Evolutionary conservation across 352 stramenopile species (phyloP), one percentile per base, ranked within the genome.

Genomic region (Phytophthora citrophthora): DNA sequence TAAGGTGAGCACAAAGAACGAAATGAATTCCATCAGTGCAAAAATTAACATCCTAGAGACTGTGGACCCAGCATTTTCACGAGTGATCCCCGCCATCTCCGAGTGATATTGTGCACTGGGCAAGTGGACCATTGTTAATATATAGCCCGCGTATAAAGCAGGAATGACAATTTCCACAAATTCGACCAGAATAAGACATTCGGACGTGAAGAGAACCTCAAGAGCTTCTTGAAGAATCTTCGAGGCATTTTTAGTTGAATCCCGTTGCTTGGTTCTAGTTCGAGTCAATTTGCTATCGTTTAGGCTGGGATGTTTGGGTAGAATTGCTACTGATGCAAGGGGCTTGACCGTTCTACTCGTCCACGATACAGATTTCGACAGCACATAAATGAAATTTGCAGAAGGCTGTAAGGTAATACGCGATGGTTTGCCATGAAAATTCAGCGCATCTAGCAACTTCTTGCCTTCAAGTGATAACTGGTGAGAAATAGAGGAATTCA

Each of bases 11-110:
- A 55, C 12, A 5, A 64, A 15, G 5, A 75, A 47, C 1, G 67
- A 68, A 4, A 32, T 31, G 1, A 71, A 10, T 44, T 75, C 67
- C 8, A 71, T 16, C 10, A 52, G 5, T 5, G 56, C 55, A 41
- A 65, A 65, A 20, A 64, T 24, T 6, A 49, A 44, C 20, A 74
- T 47, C 34, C 48, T 63, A 6, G 43, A 46, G 4, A 70, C 50
- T 20, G 49, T 59, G 4, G 16, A 18, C 2, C 39, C 41, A 8
- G 65, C 38, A 7, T 24, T 44, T 7, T 48, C 32, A 7, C 11
- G 9, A 2, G 18, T 45, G 10, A 72, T 59, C 11, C 40, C 27
- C 7, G 56, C 18, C 16, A 72, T 58, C 15, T 55, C 49, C 3
- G 32, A 18, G 12, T 55, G 49, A 55, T 55, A 55, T 0, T 45